Percentiles rank a stretch among this genome's conserved stretches.
Evolutionary conservation across 305 asterid species (phyloP).

Genomic region (Ruellia speciosa): DNA sequence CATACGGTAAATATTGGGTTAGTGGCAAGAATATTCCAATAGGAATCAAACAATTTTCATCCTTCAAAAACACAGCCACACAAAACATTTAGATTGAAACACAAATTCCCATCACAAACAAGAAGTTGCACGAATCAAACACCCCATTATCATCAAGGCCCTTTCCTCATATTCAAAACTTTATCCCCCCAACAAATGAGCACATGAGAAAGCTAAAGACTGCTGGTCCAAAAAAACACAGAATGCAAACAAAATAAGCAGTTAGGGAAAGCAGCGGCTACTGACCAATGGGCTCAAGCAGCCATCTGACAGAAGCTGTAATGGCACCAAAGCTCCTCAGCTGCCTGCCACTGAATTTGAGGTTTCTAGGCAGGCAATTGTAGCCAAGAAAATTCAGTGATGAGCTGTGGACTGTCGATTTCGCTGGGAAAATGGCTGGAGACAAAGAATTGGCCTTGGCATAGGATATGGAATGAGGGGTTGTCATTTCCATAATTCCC

Average conservation of each 20-base stretch:
- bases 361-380: slow-evolving; percentile 36
- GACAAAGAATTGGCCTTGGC: slow-evolving; percentile 27
- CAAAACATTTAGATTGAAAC: slow-evolving; percentile 16
- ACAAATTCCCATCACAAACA: neutral
- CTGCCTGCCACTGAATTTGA: slow-evolving; percentile 29
- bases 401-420: slow-evolving; percentile 20
- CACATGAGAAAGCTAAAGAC: too few species aligned
- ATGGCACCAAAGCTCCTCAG: slow-evolving; percentile 37
- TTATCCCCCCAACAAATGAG: neutral
- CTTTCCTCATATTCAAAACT: neutral
- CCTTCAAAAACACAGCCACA: neutral
- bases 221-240: neutral
- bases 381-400: slow-evolving; percentile 32
- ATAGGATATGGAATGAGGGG: slow-evolving; percentile 25
- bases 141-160: too few species aligned
- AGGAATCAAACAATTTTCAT: neutral
- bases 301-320: slow-evolving; percentile 47
- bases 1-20: too few species aligned
- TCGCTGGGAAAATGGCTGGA: slow-evolving; percentile 23
- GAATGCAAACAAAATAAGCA: neutral
- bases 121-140: neutral
- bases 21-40: neutral
- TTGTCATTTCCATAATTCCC: slow-evolving; percentile 22
- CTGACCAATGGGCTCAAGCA: slow-evolving; percentile 65
- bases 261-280: neutral